Base-by-base conservation (phyloP, 73 alveolate genomes). In the Durusdinium trenchii region DNA sequence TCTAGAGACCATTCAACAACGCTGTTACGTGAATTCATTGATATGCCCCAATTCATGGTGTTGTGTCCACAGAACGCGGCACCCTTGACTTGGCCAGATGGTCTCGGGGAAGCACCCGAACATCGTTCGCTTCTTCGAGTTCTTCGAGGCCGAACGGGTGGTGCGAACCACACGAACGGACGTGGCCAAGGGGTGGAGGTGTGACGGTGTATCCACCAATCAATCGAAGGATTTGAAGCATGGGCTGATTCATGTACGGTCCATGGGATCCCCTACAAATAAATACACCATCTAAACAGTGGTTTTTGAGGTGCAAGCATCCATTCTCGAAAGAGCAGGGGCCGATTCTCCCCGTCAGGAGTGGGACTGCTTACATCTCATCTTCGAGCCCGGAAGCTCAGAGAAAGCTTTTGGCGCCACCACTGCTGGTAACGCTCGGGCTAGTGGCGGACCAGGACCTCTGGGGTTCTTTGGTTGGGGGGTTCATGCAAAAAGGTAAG, bases 121-220 rank as follows among this genome's bases (percentile, higher is more conserved):
- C 96, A 89, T 89, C 71, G 96, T 89, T 69, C 71, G 43, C 86
- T 89, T 62, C 67, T 89, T 32, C 86, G 96, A 89, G 50, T 89
- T 32, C 71, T 89, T 57, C 86, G 96, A 89, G 96, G 96, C n/a
- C 94, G 6, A 36, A 28, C 20, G 3, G 36, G 6, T 35, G 82
- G 30, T 0, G 6, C 0, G 35, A 1, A 28, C 4, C 62, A 61
- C 16, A 10, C 20, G 40, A 6, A 16, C 86, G 9, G 10, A 5
- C 12, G 38, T 3, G 61, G 60, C 61, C 57, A 18, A 23, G 23
- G 0, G 23, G 47, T 36, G 14, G 73, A 32, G 73, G 73, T 60
- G 73, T 23, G 73, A 60, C 18, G 30, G n/a, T n/a, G n/a, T n/a
- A n/a, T n/a, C n/a, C n/a, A n/a, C n/a, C n/a, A n/a, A n/a, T n/a